Conservation (phyloP, 192 early-diverging fungal genomes). For the Funneliformis geosporum region DNA sequence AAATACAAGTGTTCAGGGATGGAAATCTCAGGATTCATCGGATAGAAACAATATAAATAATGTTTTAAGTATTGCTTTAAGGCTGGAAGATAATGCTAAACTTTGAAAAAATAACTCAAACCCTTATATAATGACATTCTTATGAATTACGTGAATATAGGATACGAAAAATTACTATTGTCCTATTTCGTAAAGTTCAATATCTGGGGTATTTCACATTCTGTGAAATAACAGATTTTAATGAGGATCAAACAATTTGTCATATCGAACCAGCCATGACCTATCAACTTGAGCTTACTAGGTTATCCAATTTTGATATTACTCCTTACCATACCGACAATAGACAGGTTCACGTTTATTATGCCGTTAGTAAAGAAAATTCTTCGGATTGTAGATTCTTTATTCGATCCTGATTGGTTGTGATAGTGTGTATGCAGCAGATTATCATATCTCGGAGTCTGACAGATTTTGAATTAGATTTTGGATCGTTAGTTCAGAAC, state of each 20-base stretch:
- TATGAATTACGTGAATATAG: constrained; percentile 68
- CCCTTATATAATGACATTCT: constrained; percentile 53
- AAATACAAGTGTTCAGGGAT: constrained; percentile 38
- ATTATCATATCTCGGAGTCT: constrained; percentile 92
- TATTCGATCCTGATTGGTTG: constrained; percentile 86
- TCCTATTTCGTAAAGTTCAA: constrained; percentile 79
- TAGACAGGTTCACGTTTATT: constrained; percentile 95
- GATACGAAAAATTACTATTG: constrained; percentile 91
- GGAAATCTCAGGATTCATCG: neutral
- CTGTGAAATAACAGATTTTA: constrained; percentile 82
- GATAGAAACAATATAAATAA: constrained; percentile 61
- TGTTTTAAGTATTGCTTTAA: constrained; percentile 83
- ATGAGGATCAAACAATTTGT: constrained; percentile 92
- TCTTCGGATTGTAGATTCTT: constrained; percentile 97
- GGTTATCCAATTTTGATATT: constrained; percentile 93
- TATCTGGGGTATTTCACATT: constrained; percentile 96
- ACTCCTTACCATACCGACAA: constrained; percentile 94
- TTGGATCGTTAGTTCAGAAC: constrained; percentile 86
- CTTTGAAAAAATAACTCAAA: constrained; percentile 64
- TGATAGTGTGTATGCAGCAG: constrained; percentile 80
- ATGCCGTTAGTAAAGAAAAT: constrained; percentile 93
- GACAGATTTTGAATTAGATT: constrained; percentile 92
- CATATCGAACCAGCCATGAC: constrained; percentile 96
- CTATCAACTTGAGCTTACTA: constrained; percentile 92
- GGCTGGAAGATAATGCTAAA: constrained; percentile 59